These are phyloP conservation scores for Rachicladosporium sp. DNA, from an alignment of 2,329 filamentous ascomycete species.

Conservation along the genomic window DNA sequence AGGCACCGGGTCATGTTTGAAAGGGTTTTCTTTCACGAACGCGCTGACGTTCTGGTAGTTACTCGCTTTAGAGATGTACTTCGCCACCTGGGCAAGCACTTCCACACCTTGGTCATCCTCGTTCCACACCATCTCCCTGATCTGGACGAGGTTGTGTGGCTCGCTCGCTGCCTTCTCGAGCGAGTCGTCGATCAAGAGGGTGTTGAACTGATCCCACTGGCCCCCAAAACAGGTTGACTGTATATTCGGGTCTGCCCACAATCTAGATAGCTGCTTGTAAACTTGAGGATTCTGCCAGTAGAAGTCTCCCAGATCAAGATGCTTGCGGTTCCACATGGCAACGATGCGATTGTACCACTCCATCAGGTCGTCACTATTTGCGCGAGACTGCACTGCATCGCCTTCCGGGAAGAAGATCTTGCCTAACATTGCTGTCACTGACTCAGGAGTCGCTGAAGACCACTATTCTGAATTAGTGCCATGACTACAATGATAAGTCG, in stretches of 20 bases:
- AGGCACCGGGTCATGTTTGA: too few species aligned
- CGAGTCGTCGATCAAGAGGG: slow-evolving; percentile 80
- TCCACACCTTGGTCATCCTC: too few species aligned
- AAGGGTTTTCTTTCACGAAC: too few species aligned
- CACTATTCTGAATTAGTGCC: slow-evolving; percentile 44
- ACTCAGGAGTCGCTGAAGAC: slow-evolving; percentile 69
- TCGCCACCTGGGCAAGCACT: too few species aligned
- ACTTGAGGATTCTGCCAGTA: slow-evolving; percentile 65
- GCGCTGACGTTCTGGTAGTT: too few species aligned
- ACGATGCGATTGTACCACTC: slow-evolving; percentile 39
- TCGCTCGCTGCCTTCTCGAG: slow-evolving; percentile 67
- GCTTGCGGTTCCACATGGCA: slow-evolving; percentile 67
- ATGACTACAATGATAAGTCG: slow-evolving; percentile 29
- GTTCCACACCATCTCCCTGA: slow-evolving; percentile 47
- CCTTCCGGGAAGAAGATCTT: slow-evolving; percentile 49
- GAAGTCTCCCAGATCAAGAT: slow-evolving; percentile 47
- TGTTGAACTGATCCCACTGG: slow-evolving; percentile 71
- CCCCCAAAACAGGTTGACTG: slow-evolving; percentile 31
- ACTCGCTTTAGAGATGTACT: too few species aligned
- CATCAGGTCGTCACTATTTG: too few species aligned
- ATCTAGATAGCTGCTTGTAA: slow-evolving; percentile 67
- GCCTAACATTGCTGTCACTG: slow-evolving; percentile 56
- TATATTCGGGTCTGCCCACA: slow-evolving; percentile 50
- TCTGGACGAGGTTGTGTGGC: slow-evolving; percentile 67
- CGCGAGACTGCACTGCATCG: slow-evolving; percentile 1